Base-by-base conservation (phyloP, 1,139 yeast species). In the Taphrina populina region DNA sequence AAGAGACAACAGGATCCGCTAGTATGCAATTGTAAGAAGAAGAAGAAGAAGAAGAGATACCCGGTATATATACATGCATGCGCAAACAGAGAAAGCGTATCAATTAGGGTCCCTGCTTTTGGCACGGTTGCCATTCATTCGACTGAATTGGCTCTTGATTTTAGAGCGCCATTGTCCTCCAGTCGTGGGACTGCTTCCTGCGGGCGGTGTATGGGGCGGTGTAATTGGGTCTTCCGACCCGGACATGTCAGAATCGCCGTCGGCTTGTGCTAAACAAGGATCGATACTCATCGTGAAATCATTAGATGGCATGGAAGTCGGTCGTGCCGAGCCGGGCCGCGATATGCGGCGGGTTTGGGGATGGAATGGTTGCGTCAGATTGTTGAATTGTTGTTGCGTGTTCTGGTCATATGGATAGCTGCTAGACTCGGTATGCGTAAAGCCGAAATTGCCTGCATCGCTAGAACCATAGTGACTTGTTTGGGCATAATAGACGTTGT, bases 191-290 rank as follows among this genome's bases (percentile, higher is more conserved):
- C 30, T 32, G 21, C 23, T 24, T 24, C 54, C 41, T 4, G 32
- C 39, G 7, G 54, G 54, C 23, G 54, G 54, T 2, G 54, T 49
- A 15, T 37, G 46, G 8, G 54, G 54, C 20, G 54, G 54, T 4
- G 54, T 49, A 39, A 49, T 49, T 2, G 54, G 54, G 17, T 49
- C 39, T 29, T 40, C 44, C 27, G 44, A 40, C 26, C 46, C 44
- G 15, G 44, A 40, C 54, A 49, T 49, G 7, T 49, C 54, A 11
- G 54, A 39, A 24, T 37, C 53, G 20, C 32, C n/a, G 40, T 46
- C 45, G 4, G 43, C 20, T 17, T 26, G 23, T 23, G 32, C 4
- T 17, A 46, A 11, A 36, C 54, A 23, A 7, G 24, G 15, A 23
- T 41, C 36, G 27, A 32, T 7, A 21, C 46, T 39, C 26, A 21